Conservation (phyloP, 2,329 filamentous ascomycete genomes). For the Microsporum audouinii region DNA sequence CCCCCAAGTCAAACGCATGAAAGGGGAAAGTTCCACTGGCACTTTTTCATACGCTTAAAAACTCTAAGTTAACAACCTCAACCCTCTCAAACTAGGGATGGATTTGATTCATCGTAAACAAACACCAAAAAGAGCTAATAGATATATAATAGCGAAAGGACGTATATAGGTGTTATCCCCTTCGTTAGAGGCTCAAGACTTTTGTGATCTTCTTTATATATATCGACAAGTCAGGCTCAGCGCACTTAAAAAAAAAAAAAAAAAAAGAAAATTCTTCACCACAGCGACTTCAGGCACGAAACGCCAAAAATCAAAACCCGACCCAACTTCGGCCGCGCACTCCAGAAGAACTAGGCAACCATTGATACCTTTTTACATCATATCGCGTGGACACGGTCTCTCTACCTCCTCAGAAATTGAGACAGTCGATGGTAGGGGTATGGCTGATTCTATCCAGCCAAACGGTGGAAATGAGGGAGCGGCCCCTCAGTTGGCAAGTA, state of each 20-base stretch:
- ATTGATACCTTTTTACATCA: not conserved
- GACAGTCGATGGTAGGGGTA: not conserved
- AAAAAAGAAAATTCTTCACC: not conserved
- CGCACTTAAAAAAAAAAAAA: not conserved
- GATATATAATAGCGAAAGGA: not conserved
- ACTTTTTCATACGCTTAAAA: not conserved
- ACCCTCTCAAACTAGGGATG: not conserved
- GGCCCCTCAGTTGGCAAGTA: conserved; percentile 29
- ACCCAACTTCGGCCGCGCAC: not conserved
- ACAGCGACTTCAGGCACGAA: not conserved
- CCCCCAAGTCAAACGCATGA: too few species aligned
- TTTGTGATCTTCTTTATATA: not conserved
- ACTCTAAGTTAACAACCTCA: not conserved
- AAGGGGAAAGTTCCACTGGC: not conserved
- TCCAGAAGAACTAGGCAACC: not conserved
- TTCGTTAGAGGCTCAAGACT: not conserved
- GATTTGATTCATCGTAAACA: not conserved
- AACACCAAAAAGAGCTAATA: not conserved
- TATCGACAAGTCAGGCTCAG: not conserved
- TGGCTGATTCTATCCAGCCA: not conserved
- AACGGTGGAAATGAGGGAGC: not conserved
- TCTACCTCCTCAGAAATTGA: not conserved
- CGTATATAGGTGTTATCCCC: not conserved
- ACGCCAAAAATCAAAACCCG: not conserved
- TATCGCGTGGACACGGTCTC: not conserved